Evolutionary conservation across 306 rosid genomes (phyloP), one percentile per base, ranked within the genome.

Genomic region (Rosa lucieae): DNA sequence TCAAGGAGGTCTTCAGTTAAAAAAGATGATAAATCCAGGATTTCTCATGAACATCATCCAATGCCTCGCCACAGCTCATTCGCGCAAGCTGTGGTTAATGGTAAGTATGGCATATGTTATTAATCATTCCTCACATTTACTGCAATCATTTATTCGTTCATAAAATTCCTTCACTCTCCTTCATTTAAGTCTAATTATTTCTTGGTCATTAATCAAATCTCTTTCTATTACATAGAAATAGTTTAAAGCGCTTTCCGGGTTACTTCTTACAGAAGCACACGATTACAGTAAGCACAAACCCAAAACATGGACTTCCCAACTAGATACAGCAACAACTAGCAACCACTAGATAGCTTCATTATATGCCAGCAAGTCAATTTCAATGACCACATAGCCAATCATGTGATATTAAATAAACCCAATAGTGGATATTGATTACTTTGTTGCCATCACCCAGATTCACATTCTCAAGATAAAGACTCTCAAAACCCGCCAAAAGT

Each of bases 81-180:
- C 48, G 86, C 93, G 35, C 98, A 96, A 81, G 88, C 99, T 42
- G 89, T 93, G 66, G 80, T 91, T 72, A 96, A 96, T 83, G 99
- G 99, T 96, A 81, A 77, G 83, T 61, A 8, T 29, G 71, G 18
- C 32, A 47, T 6, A 23, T 48, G 61, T 23, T 29, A 23, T 15
- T 58, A 58, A 7, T 62, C 15, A 26, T 49, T 63, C 59, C 18
- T 29, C 17, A 14, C 46, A 69, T 17, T 13, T 44, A 17, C 26
- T 68, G 42, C 26, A 5, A 32, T 15, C 68, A 40, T 20, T 11
- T 40, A 13, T 3, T 32, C 42, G 40, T n/a, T 55, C 40, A 21
- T n/a, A n/a, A 20, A 18, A 63, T 39, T 66, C 48, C 5, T 59
- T 4, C 17, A 6, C 29, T 59, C 17, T 29, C 68, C 43, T 61